A percentile compares a stretch with the other conserved stretches of the same genome.
These are phyloP conservation scores for Vaccinium corymbosum DNA, from an alignment of 148 eudicot species.

Conservation along the genomic window DNA sequence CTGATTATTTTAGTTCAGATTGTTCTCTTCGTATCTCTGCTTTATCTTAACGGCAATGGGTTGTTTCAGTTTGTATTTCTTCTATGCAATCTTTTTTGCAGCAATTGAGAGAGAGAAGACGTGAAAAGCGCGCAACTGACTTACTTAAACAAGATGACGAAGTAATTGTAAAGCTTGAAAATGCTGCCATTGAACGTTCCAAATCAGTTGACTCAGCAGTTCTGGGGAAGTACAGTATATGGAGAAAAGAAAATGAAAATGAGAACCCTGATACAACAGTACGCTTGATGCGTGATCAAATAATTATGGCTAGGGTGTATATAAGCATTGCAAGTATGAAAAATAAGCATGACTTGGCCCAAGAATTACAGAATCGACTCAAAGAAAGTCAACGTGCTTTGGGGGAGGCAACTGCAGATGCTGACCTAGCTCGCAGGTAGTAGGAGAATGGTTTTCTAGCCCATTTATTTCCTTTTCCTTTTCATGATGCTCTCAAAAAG, in stretches of 20 bases:
- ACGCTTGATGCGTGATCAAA: constrained; percentile 88
- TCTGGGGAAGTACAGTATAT: constrained; percentile 86
- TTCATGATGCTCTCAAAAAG: neutral
- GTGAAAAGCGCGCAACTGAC: constrained; percentile 79
- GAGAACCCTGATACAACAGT: constrained; percentile 85
- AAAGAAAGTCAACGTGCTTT: constrained; percentile 94
- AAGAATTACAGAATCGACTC: constrained; percentile 69
- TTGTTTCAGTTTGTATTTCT: neutral
- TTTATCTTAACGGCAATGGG: neutral
- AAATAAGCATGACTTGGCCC: constrained; percentile 61
- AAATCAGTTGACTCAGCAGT: constrained; percentile 93
- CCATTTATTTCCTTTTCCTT: neutral
- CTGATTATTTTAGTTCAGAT: constrained; percentile 9
- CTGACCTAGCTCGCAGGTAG: constrained; percentile 80
- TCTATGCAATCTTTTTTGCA: constrained; percentile 31
- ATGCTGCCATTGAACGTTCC: constrained; percentile 90
- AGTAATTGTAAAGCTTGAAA: constrained; percentile 75
- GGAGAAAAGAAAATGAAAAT: constrained; percentile 90
- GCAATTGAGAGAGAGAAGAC: constrained; percentile 73
- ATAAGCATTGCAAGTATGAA: constrained; percentile 77
- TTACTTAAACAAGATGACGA: constrained; percentile 79
- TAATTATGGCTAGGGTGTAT: constrained; percentile 91
- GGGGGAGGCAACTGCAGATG: constrained; percentile 72
- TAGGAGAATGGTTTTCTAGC: neutral
- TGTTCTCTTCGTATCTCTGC: constrained; percentile 2